Percentiles rank a stretch among this genome's conserved stretches.
phyloP scores from a whole-genome alignment of 1,139 yeast species.

The Candida sp. region DNA sequence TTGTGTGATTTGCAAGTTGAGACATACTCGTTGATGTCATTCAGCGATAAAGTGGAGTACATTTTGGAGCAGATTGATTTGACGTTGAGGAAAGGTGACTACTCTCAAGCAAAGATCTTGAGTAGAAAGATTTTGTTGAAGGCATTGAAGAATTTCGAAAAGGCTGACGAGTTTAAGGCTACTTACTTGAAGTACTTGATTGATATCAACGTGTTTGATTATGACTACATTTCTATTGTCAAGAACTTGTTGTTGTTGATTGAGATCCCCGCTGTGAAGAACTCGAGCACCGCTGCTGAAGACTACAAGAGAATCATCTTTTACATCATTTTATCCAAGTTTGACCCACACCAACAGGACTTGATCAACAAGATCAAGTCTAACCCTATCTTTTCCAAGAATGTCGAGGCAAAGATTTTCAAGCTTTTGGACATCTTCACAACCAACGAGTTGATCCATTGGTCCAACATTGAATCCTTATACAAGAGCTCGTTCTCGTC shows the following conservation, averaged over 20 bases:
- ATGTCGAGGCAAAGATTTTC: constrained; percentile 58
- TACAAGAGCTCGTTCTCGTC: constrained; percentile 57
- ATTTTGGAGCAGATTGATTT: constrained; percentile 89
- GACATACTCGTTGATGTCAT: constrained; percentile 95
- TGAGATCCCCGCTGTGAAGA: constrained; percentile 71
- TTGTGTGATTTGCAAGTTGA: constrained; percentile 96
- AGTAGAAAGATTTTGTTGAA: constrained; percentile 88
- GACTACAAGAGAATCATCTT: constrained; percentile 72
- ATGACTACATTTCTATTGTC: constrained; percentile 83
- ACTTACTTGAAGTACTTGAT: constrained; percentile 80
- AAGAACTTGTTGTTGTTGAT: constrained; percentile 81
- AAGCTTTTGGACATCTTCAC: constrained; percentile 84
- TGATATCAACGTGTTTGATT: constrained; percentile 75
- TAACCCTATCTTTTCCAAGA: constrained; percentile 68
- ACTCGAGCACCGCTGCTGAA: constrained; percentile 21
- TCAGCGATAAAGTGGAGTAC: constrained; percentile 88
- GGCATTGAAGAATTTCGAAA: constrained; percentile 70
- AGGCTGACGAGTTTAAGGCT: constrained; percentile 63
- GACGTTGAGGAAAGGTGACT: constrained; percentile 86
- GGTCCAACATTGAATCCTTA: constrained; percentile 81
- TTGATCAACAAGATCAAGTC: constrained; percentile 74
- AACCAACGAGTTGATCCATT: constrained; percentile 87
- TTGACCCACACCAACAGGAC: constrained; percentile 89
- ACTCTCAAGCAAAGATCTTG: constrained; percentile 80
- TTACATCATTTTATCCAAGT: constrained; percentile 83